Conservation (phyloP, 2,329 filamentous ascomycete genomes). For the Fusarium sp. region DNA sequence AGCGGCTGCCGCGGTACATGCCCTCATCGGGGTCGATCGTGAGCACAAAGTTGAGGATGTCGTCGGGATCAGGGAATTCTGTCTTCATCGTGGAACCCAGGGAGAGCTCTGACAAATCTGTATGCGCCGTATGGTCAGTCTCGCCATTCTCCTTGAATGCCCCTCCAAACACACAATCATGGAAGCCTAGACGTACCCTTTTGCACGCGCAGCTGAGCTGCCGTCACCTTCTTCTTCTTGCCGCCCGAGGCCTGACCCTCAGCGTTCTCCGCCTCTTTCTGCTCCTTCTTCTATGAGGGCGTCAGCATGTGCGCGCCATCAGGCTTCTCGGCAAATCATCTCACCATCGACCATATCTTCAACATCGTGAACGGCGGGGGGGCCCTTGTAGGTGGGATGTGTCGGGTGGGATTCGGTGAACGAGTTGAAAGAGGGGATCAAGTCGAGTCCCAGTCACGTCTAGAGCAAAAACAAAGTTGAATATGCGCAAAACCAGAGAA, state of each 20-base stretch:
- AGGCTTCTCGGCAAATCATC: slow-evolving; percentile 1
- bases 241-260: slow-evolving; percentile 75
- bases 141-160: background rate
- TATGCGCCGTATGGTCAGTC: slow-evolving; percentile 14
- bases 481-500: background rate
- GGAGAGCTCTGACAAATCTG: slow-evolving; percentile 85
- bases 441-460: background rate
- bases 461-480: background rate
- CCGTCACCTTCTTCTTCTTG: slow-evolving; percentile 99
- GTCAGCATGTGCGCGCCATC: slow-evolving; percentile 26
- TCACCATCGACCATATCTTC: slow-evolving; percentile 99
- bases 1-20: slow-evolving; percentile 87
- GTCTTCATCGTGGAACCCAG: slow-evolving; percentile 85
- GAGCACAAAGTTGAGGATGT: slow-evolving; percentile 86
- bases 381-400: slow-evolving; percentile 40
- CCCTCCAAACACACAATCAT: background rate
- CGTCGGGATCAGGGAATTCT: slow-evolving; percentile 83
- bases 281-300: slow-evolving; percentile 84
- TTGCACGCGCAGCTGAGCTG: slow-evolving; percentile 93
- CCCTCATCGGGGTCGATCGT: slow-evolving; percentile 88
- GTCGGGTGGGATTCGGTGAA: slow-evolving; percentile 19
- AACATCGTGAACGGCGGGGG: slow-evolving; percentile 74
- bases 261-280: slow-evolving; percentile 92
- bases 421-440: background rate
- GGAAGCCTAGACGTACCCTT: slow-evolving; percentile 74